phyloP scores from a whole-genome alignment of 2,329 filamentous ascomycete species.

The Neofusicoccum umdonicola region DNA sequence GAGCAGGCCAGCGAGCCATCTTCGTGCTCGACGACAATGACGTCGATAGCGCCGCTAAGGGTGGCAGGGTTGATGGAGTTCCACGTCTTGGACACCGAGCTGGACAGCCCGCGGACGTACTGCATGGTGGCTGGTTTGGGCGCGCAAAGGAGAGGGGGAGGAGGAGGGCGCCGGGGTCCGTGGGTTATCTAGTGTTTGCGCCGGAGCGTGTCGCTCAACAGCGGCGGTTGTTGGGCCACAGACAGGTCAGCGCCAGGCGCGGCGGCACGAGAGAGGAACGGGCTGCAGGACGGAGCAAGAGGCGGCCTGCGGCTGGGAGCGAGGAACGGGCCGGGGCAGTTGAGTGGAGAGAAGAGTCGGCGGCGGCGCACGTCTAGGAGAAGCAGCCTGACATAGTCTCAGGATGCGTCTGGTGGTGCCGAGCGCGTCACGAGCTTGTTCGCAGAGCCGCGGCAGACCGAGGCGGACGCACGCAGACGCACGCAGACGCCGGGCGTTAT shows the following conservation, averaged over 20 bases:
- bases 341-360: not conserved
- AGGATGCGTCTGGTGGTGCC: slow-evolving; percentile 13
- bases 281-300: not conserved
- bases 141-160: not conserved
- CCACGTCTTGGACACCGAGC: slow-evolving; percentile 97
- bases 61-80: slow-evolving; percentile 99
- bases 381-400: slow-evolving; percentile 8
- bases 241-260: slow-evolving; percentile 7
- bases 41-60: slow-evolving; percentile 95
- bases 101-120: slow-evolving; percentile 94
- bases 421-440: slow-evolving; percentile 17
- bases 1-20: slow-evolving; percentile 90
- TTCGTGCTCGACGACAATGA: slow-evolving; percentile 95
- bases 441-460: slow-evolving; percentile 6
- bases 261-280: not conserved
- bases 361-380: not conserved
- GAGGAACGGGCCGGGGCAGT: not conserved
- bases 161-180: not conserved
- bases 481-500: not conserved
- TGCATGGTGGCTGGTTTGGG: slow-evolving; percentile 77
- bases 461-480: not conserved
- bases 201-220: slow-evolving; percentile 13
- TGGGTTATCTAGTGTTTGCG: slow-evolving; percentile 1
- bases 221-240: slow-evolving; percentile 16
- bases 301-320: not conserved